Evolutionary conservation across 768 basidiomycete species (phyloP), one percentile per base, ranked within the genome.

Genomic region (Naganishia vaughanmartiniae): DNA sequence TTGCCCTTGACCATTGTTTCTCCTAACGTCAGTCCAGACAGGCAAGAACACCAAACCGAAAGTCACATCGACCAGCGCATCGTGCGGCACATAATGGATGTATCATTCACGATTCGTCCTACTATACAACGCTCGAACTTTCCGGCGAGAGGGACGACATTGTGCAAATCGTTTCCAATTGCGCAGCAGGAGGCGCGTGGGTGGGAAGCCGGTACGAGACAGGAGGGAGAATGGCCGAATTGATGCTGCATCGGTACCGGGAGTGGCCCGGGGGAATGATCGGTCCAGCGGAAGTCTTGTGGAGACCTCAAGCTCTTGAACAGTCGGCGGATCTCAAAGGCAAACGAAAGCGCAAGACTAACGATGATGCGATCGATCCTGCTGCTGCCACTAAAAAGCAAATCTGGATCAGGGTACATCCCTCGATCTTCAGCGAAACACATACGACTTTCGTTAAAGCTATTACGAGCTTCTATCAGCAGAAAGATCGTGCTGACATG

Each of bases 51-150:
- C 93, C 95, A 0, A 93, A 93, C 0, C 91, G 94, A 77, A 99
- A 97, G 77, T 85, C 92, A 0, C 95, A 90, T 78, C 87, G 96
- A 24, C 89, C 95, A 0, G 93, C 94, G 0, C 89, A 96, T 81
- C 87, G 95, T 34, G 93, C 96, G 3, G 87, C 92, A 0, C 80
- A 89, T 12, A 91, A 92, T 72, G 90, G 89, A 6, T 89, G 89
- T 0, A 93, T 96, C 66, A 80, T 95, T 0, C 92, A 94, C 68
- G 95, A 99, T 76, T 89, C 90, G 0, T 93, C 92, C 1, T 97
- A 97, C 80, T 87, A 85, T 73, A 87, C 88, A 0, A 83, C 88
- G 2, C 84, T 93, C 33, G 90, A 94, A 78, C 77, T 97, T 7
- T 85, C 84, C 63, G 92, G 90, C 1, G 83, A 85, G 1, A 85